Base-by-base conservation (phyloP, 1,139 yeast genomes). In the Geotrichum fermentans region DNA sequence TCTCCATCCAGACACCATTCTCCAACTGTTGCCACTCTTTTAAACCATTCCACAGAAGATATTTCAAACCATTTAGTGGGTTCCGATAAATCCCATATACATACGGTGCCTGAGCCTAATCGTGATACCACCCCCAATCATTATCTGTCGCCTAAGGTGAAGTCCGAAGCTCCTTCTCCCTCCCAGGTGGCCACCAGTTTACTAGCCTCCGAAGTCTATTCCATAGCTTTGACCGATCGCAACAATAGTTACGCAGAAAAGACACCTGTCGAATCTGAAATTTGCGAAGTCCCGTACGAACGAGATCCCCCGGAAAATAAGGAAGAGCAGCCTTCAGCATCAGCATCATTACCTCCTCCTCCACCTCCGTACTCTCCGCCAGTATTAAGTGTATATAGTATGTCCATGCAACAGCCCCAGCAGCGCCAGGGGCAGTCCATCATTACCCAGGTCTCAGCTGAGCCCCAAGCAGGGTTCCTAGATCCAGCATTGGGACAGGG, bases 291-390 rank as follows among this genome's bases (percentile, higher is more conserved):
- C 13, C 36, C 40, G 14, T 36, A 26, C 22, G 40, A 24, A 17
- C 18, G 18, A 17, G n/a, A 29, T 11, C 13, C 38, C 17, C 33
- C 26, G n/a, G 32, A 24, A 18, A 5, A 10, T 41, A 6, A 26
- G 35, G 18, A 13, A 30, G 16, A 45, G 22, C 14, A 38, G 16
- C 33, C 32, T 33, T 20, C 39, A 17, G 30, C 37, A 13, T 29
- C 44, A n/a, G 17, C 48, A 13, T 22, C 47, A 8, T 16, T 40
- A 8, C 28, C 50, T 28, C 47, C 50, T 2, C 61, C 61, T 2
- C 63, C 63, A 1, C 66, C 66, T 20, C 66, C 66, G 5, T 62
- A 62, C 48, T 59, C 63, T 10, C 64, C 66, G 3, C 61, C 59
- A 2, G 49, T 57, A 7, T 47, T 56, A 3, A 51, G 51, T 47